phyloP scores from a whole-genome alignment of 768 basidiomycete species.

The Kwoniella pini region DNA sequence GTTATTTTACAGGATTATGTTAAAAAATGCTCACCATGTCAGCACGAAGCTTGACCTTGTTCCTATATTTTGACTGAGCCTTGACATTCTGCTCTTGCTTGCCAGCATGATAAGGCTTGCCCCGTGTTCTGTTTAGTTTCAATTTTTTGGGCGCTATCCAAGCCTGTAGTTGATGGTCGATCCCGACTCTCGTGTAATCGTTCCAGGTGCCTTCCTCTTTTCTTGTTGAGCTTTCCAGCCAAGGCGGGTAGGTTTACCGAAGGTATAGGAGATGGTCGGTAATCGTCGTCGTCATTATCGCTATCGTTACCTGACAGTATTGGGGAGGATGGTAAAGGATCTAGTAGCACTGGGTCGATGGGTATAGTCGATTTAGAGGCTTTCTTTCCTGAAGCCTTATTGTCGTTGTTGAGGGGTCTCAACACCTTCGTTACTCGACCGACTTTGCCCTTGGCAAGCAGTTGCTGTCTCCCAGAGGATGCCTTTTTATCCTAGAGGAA shows the following conservation, averaged over 20 bases:
- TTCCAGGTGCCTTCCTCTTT: too few species aligned
- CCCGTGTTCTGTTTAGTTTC: not conserved
- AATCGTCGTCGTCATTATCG: not conserved
- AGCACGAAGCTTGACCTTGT: conserved; percentile 9
- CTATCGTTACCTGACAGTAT: not conserved
- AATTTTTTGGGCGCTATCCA: too few species aligned
- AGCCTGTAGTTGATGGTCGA: too few species aligned
- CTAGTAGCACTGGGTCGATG: not conserved
- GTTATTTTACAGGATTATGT: too few species aligned
- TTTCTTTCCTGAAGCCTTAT: too few species aligned
- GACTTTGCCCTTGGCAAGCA: not conserved
- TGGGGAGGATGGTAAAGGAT: not conserved
- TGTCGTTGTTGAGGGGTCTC: too few species aligned
- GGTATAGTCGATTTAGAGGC: too few species aligned
- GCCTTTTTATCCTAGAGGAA: not conserved
- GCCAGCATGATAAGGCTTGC: not conserved
- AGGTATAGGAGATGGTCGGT: not conserved
- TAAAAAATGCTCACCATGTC: conserved; percentile 4
- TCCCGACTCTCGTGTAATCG: too few species aligned
- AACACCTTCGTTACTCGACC: too few species aligned
- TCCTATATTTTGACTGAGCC: conserved; percentile 10
- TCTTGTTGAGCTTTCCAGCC: too few species aligned
- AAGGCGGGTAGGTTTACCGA: too few species aligned
- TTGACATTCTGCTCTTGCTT: conserved; percentile 14
- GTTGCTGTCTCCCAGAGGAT: not conserved